These are phyloP conservation scores for Trichothecium sympodiale DNA, from an alignment of 2,329 filamentous ascomycete genomes.

Conservation along the genomic window DNA sequence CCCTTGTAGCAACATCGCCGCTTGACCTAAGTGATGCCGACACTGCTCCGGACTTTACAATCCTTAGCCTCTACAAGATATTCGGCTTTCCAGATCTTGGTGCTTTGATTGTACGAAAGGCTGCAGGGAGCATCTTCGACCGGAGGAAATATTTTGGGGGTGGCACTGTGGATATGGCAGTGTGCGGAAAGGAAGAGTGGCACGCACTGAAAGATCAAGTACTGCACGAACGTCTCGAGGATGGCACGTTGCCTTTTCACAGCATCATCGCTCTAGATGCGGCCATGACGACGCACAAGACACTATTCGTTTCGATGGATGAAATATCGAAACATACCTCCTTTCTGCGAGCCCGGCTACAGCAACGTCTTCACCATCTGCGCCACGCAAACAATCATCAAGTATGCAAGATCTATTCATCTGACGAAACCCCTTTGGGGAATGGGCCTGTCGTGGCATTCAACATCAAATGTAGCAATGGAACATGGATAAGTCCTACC, in stretches of 20 bases:
- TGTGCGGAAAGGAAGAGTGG: slow-evolving; percentile 68
- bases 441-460: slow-evolving; percentile 75
- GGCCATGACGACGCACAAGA: slow-evolving; percentile 58
- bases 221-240: slow-evolving; percentile 75
- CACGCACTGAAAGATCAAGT: slow-evolving; percentile 63
- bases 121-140: slow-evolving; percentile 51
- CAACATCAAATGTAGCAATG: slow-evolving; percentile 60
- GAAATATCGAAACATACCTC: slow-evolving; percentile 60
- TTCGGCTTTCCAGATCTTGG: slow-evolving; percentile 93
- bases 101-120: slow-evolving; percentile 69
- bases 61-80: slow-evolving; percentile 92
- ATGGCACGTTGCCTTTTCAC: slow-evolving; percentile 85
- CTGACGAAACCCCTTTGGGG: slow-evolving; percentile 13
- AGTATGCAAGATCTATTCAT: slow-evolving; percentile 57
- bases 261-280: slow-evolving; percentile 73
- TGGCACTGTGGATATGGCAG: slow-evolving; percentile 85
- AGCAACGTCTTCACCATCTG: slow-evolving; percentile 45
- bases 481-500: slow-evolving; percentile 66
- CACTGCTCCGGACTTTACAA: slow-evolving; percentile 69
- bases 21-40: slow-evolving; percentile 55
- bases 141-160: slow-evolving; percentile 79
- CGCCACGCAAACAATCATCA: slow-evolving; percentile 56
- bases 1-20: slow-evolving; percentile 64
- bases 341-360: slow-evolving; percentile 49
- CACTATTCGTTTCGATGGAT: slow-evolving; percentile 61